Evolutionary conservation across 1,139 yeast species (phyloP).

Genomic region (Hanseniaspora gamundiae): DNA sequence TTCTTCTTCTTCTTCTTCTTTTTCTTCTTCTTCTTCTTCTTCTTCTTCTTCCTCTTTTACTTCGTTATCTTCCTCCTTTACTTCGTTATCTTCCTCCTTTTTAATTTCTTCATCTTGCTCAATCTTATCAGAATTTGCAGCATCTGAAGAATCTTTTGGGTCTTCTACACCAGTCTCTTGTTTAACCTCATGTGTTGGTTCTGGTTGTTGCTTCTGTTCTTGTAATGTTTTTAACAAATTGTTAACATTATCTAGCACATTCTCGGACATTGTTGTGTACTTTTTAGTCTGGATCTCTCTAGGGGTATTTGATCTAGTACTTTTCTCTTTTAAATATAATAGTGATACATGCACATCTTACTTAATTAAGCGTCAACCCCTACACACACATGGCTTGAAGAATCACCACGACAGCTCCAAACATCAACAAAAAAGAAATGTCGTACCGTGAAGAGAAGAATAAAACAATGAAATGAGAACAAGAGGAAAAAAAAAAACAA

Average conservation of each 20-base stretch:
- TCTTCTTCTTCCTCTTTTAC: conserved; percentile 12
- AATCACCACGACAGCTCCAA: too few relatives aligned
- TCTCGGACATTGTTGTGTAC: neutral
- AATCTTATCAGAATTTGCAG: conserved; percentile 2
- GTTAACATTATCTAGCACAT: neutral
- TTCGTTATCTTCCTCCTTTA: conserved; percentile 9
- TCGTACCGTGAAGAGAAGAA: too few relatives aligned
- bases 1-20: conserved; percentile 7
- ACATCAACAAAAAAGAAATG: too few relatives aligned
- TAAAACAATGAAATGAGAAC: too few relatives aligned
- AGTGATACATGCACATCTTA: too few relatives aligned
- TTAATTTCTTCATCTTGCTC: conserved; percentile 9
- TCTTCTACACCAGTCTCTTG: neutral
- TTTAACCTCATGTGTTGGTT: neutral
- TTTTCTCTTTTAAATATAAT: neutral
- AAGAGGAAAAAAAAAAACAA: too few relatives aligned
- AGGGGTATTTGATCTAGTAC: neutral
- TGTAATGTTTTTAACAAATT: neutral
- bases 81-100: conserved; percentile 9
- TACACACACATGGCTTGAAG: too few relatives aligned
- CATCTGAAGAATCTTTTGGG: neutral
- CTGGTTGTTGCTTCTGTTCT: neutral
- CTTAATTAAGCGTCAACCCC: too few relatives aligned
- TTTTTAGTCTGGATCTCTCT: too few relatives aligned
- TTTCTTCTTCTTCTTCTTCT: conserved; percentile 7